Base-by-base conservation (phyloP, 139 green algal species). In the Yamagishiella unicocca region DNA sequence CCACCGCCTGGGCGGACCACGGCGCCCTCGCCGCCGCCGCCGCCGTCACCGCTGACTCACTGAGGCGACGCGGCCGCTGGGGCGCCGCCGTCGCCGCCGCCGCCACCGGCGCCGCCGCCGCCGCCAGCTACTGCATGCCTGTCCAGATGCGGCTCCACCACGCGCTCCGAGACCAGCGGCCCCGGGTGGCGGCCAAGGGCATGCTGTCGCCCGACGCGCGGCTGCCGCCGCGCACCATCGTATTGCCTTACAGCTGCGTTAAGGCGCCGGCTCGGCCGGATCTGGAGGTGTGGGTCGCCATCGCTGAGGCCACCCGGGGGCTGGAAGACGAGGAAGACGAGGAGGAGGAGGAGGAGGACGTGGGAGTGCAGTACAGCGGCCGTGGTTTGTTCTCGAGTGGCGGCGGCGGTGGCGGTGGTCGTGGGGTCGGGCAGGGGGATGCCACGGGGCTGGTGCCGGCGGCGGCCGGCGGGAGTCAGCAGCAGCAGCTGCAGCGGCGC, bases 211-310 rank as follows among this genome's bases (percentile, higher is more conserved):
- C 72, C 29, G 72, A 80, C 72, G 43, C 43, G 29, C 6, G 37
- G 1, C 43, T 80, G 72, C 72, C 72, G 29, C 29, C 19, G 27
- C 72, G 72, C 25, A 80, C 72, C 42, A 80, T 80, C 43, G 72
- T 80, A 31, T 43, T 80, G 72, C 72, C 72, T 27, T 80, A 80
- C 72, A 80, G 72, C 43, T 80, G 72, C 43, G 72, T 80, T 8
- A 80, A 80, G 43, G 72, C 72, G 4, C 72, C 72, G 1, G 42
- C 27, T 6, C 29, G 27, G 10, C 29, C 27, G 1, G 0, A 29
- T 42, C 72, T 80, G 43, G 37, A 38, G 72, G 12, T 19, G 29
- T 80, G 72, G 72, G 37, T 17, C n/a, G 31, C 31, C n/a, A 12
- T 72, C 64, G 64, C 29, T 5, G 10, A 19, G 7, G 31, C 29